Evolutionary conservation across 805 yeast genomes (phyloP).

Genomic region (Candida koratica): DNA sequence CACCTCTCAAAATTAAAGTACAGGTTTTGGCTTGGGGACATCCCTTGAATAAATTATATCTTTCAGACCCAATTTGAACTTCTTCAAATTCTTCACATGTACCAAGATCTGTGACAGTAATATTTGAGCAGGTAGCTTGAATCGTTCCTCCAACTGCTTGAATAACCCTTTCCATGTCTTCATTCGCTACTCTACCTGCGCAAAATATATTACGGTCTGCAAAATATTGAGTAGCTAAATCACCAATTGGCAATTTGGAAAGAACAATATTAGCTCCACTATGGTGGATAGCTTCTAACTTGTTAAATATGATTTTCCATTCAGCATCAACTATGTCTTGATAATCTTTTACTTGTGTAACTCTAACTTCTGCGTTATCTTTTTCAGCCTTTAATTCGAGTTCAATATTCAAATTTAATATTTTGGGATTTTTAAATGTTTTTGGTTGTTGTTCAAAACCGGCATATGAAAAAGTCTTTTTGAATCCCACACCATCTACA

Average conservation of each 20-base stretch:
- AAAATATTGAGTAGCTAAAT: constrained; percentile 96
- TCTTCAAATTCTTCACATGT: constrained; percentile 86
- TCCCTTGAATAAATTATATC: constrained; percentile 90
- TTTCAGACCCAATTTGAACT: constrained; percentile 91
- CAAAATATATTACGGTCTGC: constrained; percentile 96
- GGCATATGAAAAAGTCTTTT: constrained; percentile 95
- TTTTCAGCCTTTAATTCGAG: constrained; percentile 96
- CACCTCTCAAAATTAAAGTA: constrained; percentile 91
- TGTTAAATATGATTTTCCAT: constrained; percentile 88
- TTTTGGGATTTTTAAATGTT: constrained; percentile 70
- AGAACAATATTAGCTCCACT: constrained; percentile 92
- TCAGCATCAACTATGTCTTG: constrained; percentile 99
- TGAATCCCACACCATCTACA: constrained; percentile 93
- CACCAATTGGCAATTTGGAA: constrained; percentile 95
- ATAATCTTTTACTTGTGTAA: constrained; percentile 88
- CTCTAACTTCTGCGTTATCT: constrained; percentile 97
- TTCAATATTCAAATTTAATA: constrained; percentile 84
- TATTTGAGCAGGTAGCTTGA: constrained; percentile 71
- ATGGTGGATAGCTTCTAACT: constrained; percentile 73
- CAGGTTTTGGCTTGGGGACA: constrained; percentile 92
- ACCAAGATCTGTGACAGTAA: constrained; percentile 70
- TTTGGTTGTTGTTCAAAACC: constrained; percentile 99
- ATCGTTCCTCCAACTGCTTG: constrained; percentile 91
- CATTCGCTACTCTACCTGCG: constrained; percentile 89
- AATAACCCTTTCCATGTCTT: constrained; percentile 89